These are phyloP conservation scores for Flaveria trinervia DNA, from an alignment of 129 eudicot species.

Conservation along the genomic window DNA sequence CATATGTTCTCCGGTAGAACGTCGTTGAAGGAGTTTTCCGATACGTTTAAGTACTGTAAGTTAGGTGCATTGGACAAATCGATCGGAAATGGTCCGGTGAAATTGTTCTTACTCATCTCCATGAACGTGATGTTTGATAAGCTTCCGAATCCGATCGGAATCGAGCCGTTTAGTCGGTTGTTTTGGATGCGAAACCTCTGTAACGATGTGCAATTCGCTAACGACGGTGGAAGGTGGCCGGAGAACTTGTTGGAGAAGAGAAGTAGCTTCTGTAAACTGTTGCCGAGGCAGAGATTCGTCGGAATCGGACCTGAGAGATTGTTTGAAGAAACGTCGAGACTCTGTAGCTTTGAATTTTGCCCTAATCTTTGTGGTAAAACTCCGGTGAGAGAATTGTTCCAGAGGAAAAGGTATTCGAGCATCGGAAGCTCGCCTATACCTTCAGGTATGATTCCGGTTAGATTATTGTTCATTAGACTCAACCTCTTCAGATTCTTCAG, in stretches of 20 bases:
- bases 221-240: conserved; percentile 61
- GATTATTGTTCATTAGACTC: conserved; percentile 59
- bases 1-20: conserved; percentile 72
- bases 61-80: conserved; percentile 65
- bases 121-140: conserved; percentile 58
- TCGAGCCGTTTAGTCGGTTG: conserved; percentile 67
- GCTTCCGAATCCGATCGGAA: conserved; percentile 77
- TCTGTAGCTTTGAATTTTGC: conserved; percentile 49
- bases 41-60: conserved; percentile 60
- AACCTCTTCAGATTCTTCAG: conserved; percentile 47
- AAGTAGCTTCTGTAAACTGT: conserved; percentile 58
- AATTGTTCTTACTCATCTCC: conserved; percentile 68
- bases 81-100: conserved; percentile 67
- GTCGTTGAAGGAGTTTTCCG: conserved; percentile 50
- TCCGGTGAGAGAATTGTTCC: conserved; percentile 92
- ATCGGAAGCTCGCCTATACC: conserved; percentile 78
- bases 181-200: conserved; percentile 64
- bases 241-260: conserved; percentile 66
- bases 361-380: conserved; percentile 73
- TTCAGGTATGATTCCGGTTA: conserved; percentile 73
- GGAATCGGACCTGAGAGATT: conserved; percentile 78
- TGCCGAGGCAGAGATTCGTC: conserved; percentile 59
- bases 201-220: conserved; percentile 68
- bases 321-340: conserved; percentile 85
- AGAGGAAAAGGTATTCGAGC: conserved; percentile 51